Evolutionary conservation across 2,329 filamentous ascomycete species (phyloP).

Genomic region (Aspergillus novoparasiticus): DNA sequence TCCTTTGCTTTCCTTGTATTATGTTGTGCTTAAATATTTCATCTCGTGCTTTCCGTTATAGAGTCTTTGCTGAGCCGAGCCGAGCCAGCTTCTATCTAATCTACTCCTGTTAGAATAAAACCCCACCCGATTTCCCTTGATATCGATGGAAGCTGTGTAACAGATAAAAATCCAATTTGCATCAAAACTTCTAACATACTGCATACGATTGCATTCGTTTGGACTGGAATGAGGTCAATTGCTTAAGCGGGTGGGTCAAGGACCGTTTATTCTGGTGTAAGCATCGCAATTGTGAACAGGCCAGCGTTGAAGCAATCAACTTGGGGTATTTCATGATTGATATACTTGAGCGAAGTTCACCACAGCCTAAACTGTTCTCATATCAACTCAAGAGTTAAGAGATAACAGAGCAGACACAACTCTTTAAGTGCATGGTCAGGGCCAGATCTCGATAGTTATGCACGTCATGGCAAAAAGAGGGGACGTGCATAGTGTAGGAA

Average conservation of each 20-base stretch:
- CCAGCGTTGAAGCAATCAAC: neutral
- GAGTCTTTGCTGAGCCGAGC: neutral
- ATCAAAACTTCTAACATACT: too few species aligned
- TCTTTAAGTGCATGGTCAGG: neutral
- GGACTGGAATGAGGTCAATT: too few species aligned
- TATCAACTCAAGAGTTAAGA: neutral
- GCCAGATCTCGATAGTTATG: neutral
- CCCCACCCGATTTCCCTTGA: too few species aligned
- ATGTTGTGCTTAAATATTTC: constrained; percentile 18
- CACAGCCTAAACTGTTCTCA: neutral
- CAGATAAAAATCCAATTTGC: too few species aligned
- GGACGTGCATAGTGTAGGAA: neutral
- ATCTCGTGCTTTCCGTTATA: neutral
- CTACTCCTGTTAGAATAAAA: too few species aligned
- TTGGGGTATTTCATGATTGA: neutral
- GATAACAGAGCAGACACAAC: neutral
- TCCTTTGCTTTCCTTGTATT: constrained; percentile 14
- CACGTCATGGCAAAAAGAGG: neutral
- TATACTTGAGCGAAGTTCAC: neutral
- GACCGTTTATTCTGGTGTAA: neutral
- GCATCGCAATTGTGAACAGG: neutral
- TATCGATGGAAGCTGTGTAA: too few species aligned
- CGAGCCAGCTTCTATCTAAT: neutral
- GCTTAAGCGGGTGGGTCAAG: too few species aligned
- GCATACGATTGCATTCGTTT: too few species aligned